Conservation (phyloP, 495 filamentous ascomycete species). For the Schizothecium vesticola region DNA sequence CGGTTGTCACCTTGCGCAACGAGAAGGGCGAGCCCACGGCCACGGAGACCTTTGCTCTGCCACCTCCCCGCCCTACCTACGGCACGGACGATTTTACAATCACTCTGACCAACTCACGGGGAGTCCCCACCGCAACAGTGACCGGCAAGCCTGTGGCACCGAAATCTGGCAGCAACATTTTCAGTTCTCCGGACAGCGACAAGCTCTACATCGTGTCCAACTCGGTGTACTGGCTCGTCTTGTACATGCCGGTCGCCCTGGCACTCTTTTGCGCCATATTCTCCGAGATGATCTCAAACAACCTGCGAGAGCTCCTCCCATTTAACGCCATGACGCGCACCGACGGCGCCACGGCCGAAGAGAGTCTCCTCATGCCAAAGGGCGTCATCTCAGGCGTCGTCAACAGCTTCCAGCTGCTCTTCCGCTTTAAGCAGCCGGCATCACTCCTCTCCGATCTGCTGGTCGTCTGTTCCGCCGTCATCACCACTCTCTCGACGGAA, state of each 20-base stretch:
- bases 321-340: constrained; percentile 25
- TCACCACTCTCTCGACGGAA: constrained; percentile 25
- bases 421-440: constrained; percentile 17
- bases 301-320: constrained; percentile 26
- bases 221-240: constrained; percentile 25
- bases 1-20: neutral
- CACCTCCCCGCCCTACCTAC: neutral
- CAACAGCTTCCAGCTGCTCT: constrained; percentile 21
- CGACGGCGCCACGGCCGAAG: constrained; percentile 18
- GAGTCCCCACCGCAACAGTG: neutral
- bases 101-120: neutral
- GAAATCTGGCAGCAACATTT: neutral
- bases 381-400: constrained; percentile 19
- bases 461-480: constrained; percentile 19
- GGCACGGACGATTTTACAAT: neutral
- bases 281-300: constrained; percentile 20
- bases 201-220: constrained; percentile 3
- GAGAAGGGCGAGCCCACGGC: neutral
- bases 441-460: constrained; percentile 19
- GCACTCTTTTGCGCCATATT: constrained; percentile 22
- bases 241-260: constrained; percentile 26
- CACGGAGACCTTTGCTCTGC: neutral
- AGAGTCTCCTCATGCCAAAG: constrained; percentile 24
- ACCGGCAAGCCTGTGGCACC: neutral
- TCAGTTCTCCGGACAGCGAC: neutral